Evolutionary conservation across 2,329 filamentous ascomycete species (phyloP), one percentile per base, ranked within the genome.

Genomic region (Mycosphaerelloides madeirae): DNA sequence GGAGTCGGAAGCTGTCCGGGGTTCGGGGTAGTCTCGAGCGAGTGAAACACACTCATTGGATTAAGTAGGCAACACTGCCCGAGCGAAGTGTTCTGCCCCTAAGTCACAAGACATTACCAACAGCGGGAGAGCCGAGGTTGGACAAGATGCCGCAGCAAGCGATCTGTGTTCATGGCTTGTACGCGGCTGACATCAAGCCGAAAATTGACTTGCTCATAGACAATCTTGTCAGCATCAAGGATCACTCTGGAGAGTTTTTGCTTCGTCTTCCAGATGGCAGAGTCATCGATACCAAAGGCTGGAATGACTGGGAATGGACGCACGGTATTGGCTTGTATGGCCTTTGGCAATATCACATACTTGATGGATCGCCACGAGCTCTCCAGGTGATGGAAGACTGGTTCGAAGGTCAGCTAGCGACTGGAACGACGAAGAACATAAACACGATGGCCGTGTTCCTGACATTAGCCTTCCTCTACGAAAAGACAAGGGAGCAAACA

Each of bases 371-470:
- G 22, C 64, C 71, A 1, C 65, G 70, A 22, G 77, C 79, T 43
- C 74, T 88, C 15, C 65, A 73, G 49, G 81, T 84, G 49, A 87
- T 90, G 55, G 75, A 85, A 59, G 74, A 78, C 45, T 91, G 86
- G 86, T 90, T 87, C 66, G 69, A 71, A 6, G 76, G 75, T 37
- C 80, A 85, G 7, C 82, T 88, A 49, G 75, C 74, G 1, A 80
- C 81, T 43, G 83, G 84, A 15, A 90, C 86, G 3, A 87, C 84
- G 31, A 90, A 90, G 64, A 90, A 90, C 65, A 88, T 88, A 74
- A 89, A 88, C 70, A 89, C 86, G 13, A 88, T 90, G 84, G 81
- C 83, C 11, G 81, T 81, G 0, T 86, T 90, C 64, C 69, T 89
- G 15, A 87, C 85, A 0, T 74, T 90, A 1, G 85, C 85, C 1